Evolutionary conservation across 352 stramenopile genomes (phyloP).

Genomic region (Blastocystis sp.): DNA sequence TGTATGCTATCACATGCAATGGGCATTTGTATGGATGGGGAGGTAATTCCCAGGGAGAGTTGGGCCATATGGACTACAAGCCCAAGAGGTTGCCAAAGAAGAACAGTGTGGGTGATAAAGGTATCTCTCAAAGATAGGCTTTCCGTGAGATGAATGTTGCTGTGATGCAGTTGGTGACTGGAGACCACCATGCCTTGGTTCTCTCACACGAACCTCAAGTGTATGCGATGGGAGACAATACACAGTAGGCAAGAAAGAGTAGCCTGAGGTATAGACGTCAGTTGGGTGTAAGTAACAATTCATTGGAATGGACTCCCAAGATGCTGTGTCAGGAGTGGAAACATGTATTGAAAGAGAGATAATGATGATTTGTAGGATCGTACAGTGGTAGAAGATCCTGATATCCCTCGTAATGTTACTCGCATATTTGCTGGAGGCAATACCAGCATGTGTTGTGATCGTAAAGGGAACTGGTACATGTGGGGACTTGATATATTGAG

Average conservation of each 20-base stretch:
- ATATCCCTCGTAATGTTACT: not conserved
- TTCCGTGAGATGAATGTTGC: constrained; percentile 59
- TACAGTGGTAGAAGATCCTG: constrained; percentile 1
- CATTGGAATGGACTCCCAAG: constrained; percentile 27
- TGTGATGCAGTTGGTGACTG: constrained; percentile 17
- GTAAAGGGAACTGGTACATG: not conserved
- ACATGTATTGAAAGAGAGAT: not conserved
- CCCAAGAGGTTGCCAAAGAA: constrained; percentile 52
- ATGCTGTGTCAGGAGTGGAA: constrained; percentile 45
- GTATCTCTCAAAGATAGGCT: not conserved
- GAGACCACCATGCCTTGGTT: constrained; percentile 39
- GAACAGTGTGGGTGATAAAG: not conserved
- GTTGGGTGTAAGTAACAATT: constrained; percentile 39
- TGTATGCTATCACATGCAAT: not conserved
- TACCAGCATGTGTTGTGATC: constrained; percentile 5
- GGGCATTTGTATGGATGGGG: constrained; percentile 55
- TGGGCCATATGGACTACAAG: constrained; percentile 56
- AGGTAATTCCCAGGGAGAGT: constrained; percentile 24
- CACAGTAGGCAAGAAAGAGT: not conserved
- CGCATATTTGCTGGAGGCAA: constrained; percentile 29
- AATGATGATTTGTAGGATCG: constrained; percentile 1
- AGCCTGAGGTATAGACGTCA: not conserved
- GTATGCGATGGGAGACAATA: constrained; percentile 55
- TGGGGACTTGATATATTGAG: constrained; percentile 16
- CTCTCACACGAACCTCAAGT: not conserved